These are phyloP conservation scores for Phytophthora macrochlamydospora DNA, from an alignment of 352 stramenopile species.

Conservation along the genomic window DNA sequence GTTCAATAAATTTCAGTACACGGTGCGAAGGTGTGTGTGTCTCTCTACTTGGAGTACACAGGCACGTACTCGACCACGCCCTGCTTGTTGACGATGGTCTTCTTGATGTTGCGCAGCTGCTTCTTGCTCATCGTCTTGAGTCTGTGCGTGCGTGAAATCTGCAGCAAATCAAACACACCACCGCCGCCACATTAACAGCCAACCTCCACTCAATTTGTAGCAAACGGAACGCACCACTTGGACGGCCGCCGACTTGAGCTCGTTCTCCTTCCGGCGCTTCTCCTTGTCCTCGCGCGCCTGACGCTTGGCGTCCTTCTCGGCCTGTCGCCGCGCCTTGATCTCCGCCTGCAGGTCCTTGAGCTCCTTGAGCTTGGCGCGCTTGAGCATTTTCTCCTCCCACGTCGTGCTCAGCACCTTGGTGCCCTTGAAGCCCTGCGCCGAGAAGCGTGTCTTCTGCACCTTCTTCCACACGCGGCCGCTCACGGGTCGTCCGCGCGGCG, in stretches of 20 bases:
- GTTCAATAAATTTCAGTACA: too few species aligned
- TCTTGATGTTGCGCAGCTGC: slow-evolving; percentile 91
- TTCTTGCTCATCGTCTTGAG: slow-evolving; percentile 95
- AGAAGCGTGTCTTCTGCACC: slow-evolving; percentile 82
- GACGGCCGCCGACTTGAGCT: slow-evolving; percentile 87
- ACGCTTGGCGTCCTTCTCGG: slow-evolving; percentile 76
- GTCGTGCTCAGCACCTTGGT: slow-evolving; percentile 85
- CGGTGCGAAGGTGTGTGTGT: neutral
- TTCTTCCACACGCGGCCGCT: slow-evolving; percentile 88
- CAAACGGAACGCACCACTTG: slow-evolving; percentile 73
- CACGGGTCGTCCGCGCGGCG: slow-evolving; percentile 65
- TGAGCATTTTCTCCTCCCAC: slow-evolving; percentile 88
- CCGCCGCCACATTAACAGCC: neutral
- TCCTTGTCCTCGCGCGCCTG: slow-evolving; percentile 85
- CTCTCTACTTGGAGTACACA: slow-evolving; percentile 82
- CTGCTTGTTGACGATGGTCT: slow-evolving; percentile 92
- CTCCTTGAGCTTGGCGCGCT: slow-evolving; percentile 79
- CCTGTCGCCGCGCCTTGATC: slow-evolving; percentile 78
- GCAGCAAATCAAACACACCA: slow-evolving; percentile 10
- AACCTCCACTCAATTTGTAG: neutral
- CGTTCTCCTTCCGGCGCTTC: slow-evolving; percentile 89
- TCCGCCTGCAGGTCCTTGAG: slow-evolving; percentile 85
- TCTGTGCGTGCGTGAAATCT: slow-evolving; percentile 87
- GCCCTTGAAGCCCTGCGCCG: slow-evolving; percentile 70
- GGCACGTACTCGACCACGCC: slow-evolving; percentile 90